Base-by-base conservation (phyloP, 2,329 filamentous ascomycete species). In the Stromatinia cepivora region DNA sequence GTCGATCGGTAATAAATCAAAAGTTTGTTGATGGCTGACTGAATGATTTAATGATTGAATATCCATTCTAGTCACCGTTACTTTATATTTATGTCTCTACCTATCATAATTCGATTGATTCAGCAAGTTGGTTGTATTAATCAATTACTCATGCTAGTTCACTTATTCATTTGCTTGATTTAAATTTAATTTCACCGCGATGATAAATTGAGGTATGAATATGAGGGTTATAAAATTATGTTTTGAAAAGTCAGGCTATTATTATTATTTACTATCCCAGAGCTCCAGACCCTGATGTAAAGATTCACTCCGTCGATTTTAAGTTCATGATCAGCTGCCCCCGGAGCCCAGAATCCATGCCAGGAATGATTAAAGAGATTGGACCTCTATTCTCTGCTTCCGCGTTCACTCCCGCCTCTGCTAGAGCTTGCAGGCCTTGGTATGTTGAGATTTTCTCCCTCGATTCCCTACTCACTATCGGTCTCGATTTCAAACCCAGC, bases 401-500 rank as follows among this genome's bases (percentile, higher is more conserved):
- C 9, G 46, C 4, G 20, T 48, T 15, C 15, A 5, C 22, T n/a
- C 8, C 9, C 20, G 39, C 13, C 15, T 6, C 13, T 1, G 39
- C 39, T 42, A 17, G 39, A 5, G 2, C 13, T 15, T 42, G 13
- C 39, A 15, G 39, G 13, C 5, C 39, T 1, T 15, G 39, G 17
- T 42, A 15, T 42, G 13, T 42, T 9, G 39, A 6, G 13, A 17
- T 15, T 17, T 17, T 42, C 4, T 17, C 6, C 13, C 4, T 42
- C 6, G 39, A 17, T 17, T 42, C 17, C 15, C 15, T 15, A 15
- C 39, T 42, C 39, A 42, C 4, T 17, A 17, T 6, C 13, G 6
- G 39, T 6, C 13, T 6, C 5, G 2, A 17, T 0, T 6, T 7
- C 2, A 1, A 17, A 6, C 13, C 39, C 4, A 6, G 39, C 13